Percentiles rank a stretch among this genome's conserved stretches.
phyloP scores from a whole-genome alignment of 768 basidiomycete genomes.

The Mycena capillaripes region DNA sequence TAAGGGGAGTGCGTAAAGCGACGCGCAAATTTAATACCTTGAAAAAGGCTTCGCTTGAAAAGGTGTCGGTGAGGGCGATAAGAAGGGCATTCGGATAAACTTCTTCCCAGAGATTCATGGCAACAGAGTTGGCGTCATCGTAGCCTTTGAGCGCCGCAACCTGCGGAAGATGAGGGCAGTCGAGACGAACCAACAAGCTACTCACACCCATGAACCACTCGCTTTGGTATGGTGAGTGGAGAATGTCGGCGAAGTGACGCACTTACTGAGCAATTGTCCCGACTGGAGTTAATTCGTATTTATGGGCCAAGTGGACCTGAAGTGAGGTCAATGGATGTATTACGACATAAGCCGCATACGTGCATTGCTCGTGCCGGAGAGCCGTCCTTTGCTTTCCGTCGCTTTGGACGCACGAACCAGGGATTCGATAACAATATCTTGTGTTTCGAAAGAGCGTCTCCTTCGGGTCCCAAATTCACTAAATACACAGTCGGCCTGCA shows the following conservation, averaged over 20 bases:
- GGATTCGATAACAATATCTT: conserved; percentile 82
- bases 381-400: conserved; percentile 60
- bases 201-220: conserved; percentile 94
- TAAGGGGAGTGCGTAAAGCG: neutral
- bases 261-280: conserved; percentile 92
- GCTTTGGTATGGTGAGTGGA: conserved; percentile 53
- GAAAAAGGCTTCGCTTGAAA: conserved; percentile 90
- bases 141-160: conserved; percentile 91
- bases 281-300: conserved; percentile 73
- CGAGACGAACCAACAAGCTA: conserved; percentile 22
- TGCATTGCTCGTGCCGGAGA: conserved; percentile 95
- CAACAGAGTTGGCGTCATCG: conserved; percentile 76
- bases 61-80: conserved; percentile 95
- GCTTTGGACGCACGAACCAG: conserved; percentile 77
- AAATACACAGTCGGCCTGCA: conserved; percentile 76
- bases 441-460: conserved; percentile 78
- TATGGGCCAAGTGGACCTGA: conserved; percentile 90
- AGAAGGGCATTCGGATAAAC: conserved; percentile 72
- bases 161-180: conserved; percentile 51
- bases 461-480: conserved; percentile 93
- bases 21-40: conserved; percentile 55
- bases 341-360: conserved; percentile 25
- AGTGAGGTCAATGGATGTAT: conserved; percentile 4
- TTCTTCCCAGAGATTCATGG: conserved; percentile 90
- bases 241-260: conserved; percentile 3